Conservation (phyloP, 441 rosid species). For the Gossypium lobatum region DNA sequence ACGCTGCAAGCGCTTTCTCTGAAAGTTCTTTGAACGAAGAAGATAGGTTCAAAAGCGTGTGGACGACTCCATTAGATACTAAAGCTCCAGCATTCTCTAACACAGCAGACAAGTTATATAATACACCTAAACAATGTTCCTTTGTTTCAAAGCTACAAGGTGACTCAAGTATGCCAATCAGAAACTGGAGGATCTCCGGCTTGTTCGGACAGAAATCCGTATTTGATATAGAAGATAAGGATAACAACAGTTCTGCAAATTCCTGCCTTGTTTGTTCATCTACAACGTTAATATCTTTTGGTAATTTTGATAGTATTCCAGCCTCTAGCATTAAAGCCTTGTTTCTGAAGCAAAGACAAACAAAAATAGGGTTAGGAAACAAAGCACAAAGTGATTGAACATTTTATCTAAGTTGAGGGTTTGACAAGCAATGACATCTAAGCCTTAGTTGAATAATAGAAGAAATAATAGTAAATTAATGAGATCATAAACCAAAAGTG, state of each 20-base stretch:
- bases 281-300: conserved; percentile 30
- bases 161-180: conserved; percentile 48
- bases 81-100: conserved; percentile 59
- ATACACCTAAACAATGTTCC: conserved; percentile 46
- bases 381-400: background rate
- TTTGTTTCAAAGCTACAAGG: conserved; percentile 39
- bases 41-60: conserved; percentile 40
- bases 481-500: conserved; percentile 6
- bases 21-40: conserved; percentile 39
- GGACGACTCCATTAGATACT: conserved; percentile 44
- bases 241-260: conserved; percentile 52
- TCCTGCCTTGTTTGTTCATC: conserved; percentile 51
- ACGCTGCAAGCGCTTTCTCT: conserved; percentile 61
- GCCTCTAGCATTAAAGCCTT: conserved; percentile 76
- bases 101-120: conserved; percentile 49
- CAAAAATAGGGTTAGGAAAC: background rate
- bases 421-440: conserved; percentile 4
- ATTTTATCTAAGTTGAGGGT: background rate
- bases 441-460: background rate
- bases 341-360: conserved; percentile 44
- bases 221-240: conserved; percentile 53
- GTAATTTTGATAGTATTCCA: conserved; percentile 66
- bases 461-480: background rate
- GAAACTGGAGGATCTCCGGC: conserved; percentile 46
- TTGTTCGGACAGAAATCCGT: conserved; percentile 34